phyloP scores from a whole-genome alignment of 305 asterid species.

The Solanum chacoense region DNA sequence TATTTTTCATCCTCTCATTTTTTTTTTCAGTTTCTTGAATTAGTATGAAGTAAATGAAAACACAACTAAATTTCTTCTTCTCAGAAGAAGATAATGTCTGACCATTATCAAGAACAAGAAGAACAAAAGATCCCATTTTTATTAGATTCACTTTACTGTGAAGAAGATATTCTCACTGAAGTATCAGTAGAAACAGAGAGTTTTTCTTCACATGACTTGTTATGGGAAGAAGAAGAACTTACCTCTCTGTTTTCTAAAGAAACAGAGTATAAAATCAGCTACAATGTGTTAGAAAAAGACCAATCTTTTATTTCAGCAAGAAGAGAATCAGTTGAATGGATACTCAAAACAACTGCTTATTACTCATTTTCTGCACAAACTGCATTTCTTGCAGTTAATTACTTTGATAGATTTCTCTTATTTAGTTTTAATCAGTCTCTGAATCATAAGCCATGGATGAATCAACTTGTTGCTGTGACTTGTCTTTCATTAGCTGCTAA shows the following conservation, averaged over 20 bases:
- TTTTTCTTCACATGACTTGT: constrained; percentile 12
- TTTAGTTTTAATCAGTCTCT: constrained; percentile 9
- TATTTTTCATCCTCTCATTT: not conserved
- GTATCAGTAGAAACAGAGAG: not conserved
- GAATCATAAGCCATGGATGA: constrained; percentile 63
- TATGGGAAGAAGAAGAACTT: constrained; percentile 47
- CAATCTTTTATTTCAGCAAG: constrained; percentile 28
- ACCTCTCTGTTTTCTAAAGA: constrained; percentile 41
- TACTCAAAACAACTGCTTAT: constrained; percentile 33
- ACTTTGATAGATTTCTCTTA: constrained; percentile 43
- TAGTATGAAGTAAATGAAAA: constrained; percentile 6
- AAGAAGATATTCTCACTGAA: not conserved
- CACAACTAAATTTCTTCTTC: constrained; percentile 1
- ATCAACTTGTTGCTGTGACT: constrained; percentile 65
- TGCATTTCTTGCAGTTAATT: constrained; percentile 76
- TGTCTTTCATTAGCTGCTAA: constrained; percentile 72
- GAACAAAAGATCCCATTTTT: constrained; percentile 2
- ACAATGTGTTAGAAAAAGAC: constrained; percentile 4
- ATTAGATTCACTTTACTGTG: constrained; percentile 4
- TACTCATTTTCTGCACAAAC: constrained; percentile 64
- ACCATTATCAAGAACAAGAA: not conserved
- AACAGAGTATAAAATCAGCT: constrained; percentile 18
- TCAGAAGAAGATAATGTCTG: constrained; percentile 7
- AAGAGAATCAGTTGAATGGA: constrained; percentile 62
- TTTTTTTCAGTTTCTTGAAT: not conserved